These are phyloP conservation scores for Coelastrella sp. DNA, from an alignment of 139 green algal genomes.

Conservation along the genomic window DNA sequence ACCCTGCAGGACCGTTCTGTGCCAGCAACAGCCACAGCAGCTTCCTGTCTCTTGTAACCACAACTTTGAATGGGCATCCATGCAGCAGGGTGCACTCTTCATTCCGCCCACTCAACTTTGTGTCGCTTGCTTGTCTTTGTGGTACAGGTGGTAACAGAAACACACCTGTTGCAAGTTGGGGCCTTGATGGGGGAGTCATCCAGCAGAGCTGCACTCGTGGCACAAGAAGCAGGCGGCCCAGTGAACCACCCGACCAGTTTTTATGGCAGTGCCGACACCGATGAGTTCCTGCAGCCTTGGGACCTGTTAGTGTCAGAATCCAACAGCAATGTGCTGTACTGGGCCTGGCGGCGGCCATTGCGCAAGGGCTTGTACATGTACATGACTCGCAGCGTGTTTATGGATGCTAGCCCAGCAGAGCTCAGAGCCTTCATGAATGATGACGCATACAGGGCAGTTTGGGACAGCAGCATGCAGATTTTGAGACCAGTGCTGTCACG, in stretches of 20 bases:
- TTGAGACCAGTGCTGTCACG: neutral
- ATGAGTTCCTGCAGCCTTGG: slow-evolving; percentile 52
- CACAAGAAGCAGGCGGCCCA: slow-evolving; percentile 43
- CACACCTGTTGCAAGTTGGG: slow-evolving; percentile 79
- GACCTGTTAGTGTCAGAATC: slow-evolving; percentile 64
- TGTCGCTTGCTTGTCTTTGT: neutral
- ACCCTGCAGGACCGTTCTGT: too few relatives aligned
- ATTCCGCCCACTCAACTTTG: neutral
- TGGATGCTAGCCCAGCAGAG: slow-evolving; percentile 61
- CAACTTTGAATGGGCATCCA: too few relatives aligned
- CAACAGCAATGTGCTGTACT: slow-evolving; percentile 64
- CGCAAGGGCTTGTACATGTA: slow-evolving; percentile 73
- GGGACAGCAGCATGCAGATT: slow-evolving; percentile 65
- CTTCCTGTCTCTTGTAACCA: too few relatives aligned
- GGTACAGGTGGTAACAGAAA: slow-evolving; percentile 57
- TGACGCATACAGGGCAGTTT: slow-evolving; percentile 53
- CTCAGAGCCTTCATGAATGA: slow-evolving; percentile 76
- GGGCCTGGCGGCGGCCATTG: slow-evolving; percentile 70
- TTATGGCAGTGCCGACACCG: slow-evolving; percentile 55
- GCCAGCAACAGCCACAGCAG: too few relatives aligned
- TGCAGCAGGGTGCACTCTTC: neutral
- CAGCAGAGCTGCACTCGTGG: slow-evolving; percentile 42
- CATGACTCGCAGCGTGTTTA: slow-evolving; percentile 61
- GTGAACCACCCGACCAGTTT: slow-evolving; percentile 52
- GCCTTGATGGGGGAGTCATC: slow-evolving; percentile 63